Base-by-base conservation (phyloP, 1,284 basidiomycete species). In the Ustilago curta region DNA sequence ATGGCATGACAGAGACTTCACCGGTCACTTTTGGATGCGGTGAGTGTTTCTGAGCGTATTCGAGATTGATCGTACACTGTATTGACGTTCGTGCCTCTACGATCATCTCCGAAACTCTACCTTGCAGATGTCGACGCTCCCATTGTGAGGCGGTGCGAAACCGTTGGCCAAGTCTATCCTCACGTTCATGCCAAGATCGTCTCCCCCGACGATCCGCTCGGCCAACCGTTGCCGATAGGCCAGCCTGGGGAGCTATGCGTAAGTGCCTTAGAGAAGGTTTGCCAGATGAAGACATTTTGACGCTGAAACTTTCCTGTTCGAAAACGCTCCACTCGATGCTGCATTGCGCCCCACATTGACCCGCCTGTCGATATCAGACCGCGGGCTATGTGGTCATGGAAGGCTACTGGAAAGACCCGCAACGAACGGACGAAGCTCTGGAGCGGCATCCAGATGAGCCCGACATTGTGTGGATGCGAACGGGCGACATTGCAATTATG, bases 401-500 rank as follows among this genome's bases (percentile, higher is more conserved):
- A 82, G 92, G 92, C 55, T 94, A 94, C 83, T 94, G 92, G 92
- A 83, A 88, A 39, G 90, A 94, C 76, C 87, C 89, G 35, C 88
- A 89, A 51, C 91, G 92, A 80, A 93, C 92, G 0, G 84, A 83
- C n/a, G 84, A 86, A 29, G 91, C 88, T 0, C 90, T 92, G 88
- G 87, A 88, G 62, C 85, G 82, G 8, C 88, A 90, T 59, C 55
- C 57, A 25, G 78, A 80, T 48, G 78, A 75, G 50, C 68, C 70
- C 6, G 85, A 88, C 8, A 90, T 90, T 39, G 89, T 86, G 2
- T 94, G 92, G 93, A 93, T 94, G 90, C 88, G 91, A 81, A 93
- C 92, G 0, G 93, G 93, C 1, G 93, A 95, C 83, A 89, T 93
- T 78, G 93, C 88, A 1, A 90, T 92, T 40, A 89, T 94, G 86